Base-by-base conservation (phyloP, 2,329 filamentous ascomycete genomes). In the Ophiostoma populinum region DNA sequence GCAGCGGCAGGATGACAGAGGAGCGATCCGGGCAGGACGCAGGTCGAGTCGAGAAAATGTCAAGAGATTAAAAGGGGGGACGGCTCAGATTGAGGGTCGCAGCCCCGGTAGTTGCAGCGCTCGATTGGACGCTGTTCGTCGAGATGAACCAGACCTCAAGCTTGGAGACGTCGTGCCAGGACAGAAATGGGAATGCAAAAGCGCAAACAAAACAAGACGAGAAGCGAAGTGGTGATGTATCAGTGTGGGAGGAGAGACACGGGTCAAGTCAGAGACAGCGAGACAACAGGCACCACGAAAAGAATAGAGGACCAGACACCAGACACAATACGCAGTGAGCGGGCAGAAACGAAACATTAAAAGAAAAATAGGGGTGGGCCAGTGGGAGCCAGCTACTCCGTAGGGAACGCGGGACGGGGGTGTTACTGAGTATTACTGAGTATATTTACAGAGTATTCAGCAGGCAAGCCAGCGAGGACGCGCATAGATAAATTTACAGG, bases 341-440 rank as follows among this genome's bases (percentile, higher is more conserved):
- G n/a, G n/a, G n/a, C n/a, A 22, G 19, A 19, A 35, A 35, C 34
- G 24, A 17, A 18, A 15, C 7, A 21, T 7, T 20, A 11, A 36
- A 24, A 6, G 24, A 20, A 33, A 30, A 36, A 18, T 13, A 34
- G 33, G 28, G 39, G 35, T 35, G 38, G 35, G 38, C 33, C 22
- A 35, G 36, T n/a, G n/a, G n/a, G n/a, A n/a, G n/a, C n/a, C n/a
- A n/a, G n/a, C n/a, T n/a, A n/a, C n/a, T n/a, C n/a, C n/a, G n/a
- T n/a, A n/a, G n/a, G n/a, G n/a, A n/a, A n/a, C n/a, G n/a, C n/a
- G n/a, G n/a, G n/a, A n/a, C n/a, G n/a, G n/a, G n/a, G n/a, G n/a
- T n/a, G n/a, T n/a, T n/a, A n/a, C n/a, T n/a, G n/a, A n/a, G n/a
- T n/a, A n/a, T n/a, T n/a, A n/a, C n/a, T n/a, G n/a, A n/a, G n/a